phyloP scores from a whole-genome alignment of 352 stramenopile genomes.

The Pythium phragmiticola region DNA sequence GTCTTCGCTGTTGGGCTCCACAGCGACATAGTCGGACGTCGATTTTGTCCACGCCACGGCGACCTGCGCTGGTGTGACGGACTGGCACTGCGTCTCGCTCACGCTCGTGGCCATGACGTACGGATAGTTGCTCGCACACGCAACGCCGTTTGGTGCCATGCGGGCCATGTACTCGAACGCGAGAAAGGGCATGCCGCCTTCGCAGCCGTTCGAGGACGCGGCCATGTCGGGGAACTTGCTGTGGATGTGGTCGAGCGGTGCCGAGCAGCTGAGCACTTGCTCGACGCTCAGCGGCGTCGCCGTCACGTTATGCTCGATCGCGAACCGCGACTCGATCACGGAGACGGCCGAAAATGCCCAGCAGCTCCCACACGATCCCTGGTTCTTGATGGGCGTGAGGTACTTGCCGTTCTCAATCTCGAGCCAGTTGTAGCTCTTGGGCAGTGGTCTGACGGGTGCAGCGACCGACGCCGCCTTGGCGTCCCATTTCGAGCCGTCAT shows the following conservation, averaged over 20 bases:
- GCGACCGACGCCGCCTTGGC: conserved; percentile 21
- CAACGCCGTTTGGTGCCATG: conserved; percentile 59
- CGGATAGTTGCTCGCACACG: conserved; percentile 61
- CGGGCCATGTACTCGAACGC: conserved; percentile 85
- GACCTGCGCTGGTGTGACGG: conserved; percentile 32
- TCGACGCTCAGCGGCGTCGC: conserved; percentile 78
- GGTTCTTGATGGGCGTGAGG: conserved; percentile 91
- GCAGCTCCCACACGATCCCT: conserved; percentile 91
- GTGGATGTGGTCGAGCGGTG: conserved; percentile 64
- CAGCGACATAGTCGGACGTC: conserved; percentile 53
- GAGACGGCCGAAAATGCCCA: conserved; percentile 91
- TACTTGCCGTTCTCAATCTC: conserved; percentile 73
- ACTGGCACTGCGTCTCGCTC: conserved; percentile 40
- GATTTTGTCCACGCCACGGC: conserved; percentile 49
- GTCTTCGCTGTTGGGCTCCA: conserved; percentile 49
- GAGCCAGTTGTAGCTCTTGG: conserved; percentile 62
- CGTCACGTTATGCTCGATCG: conserved; percentile 70
- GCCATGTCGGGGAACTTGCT: conserved; percentile 74
- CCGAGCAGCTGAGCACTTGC: conserved; percentile 81
- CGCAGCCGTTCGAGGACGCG: conserved; percentile 79
- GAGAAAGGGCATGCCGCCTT: conserved; percentile 88
- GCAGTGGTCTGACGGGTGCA: conserved; percentile 32
- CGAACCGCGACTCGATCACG: conserved; percentile 69
- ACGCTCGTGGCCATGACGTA: conserved; percentile 81
- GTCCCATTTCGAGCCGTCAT: conserved; percentile 20